A percentile compares a stretch with the other conserved stretches of the same genome.
These are phyloP conservation scores for Moesziomyces globuligerus DNA, from an alignment of 1,284 basidiomycete species.

Conservation along the genomic window DNA sequence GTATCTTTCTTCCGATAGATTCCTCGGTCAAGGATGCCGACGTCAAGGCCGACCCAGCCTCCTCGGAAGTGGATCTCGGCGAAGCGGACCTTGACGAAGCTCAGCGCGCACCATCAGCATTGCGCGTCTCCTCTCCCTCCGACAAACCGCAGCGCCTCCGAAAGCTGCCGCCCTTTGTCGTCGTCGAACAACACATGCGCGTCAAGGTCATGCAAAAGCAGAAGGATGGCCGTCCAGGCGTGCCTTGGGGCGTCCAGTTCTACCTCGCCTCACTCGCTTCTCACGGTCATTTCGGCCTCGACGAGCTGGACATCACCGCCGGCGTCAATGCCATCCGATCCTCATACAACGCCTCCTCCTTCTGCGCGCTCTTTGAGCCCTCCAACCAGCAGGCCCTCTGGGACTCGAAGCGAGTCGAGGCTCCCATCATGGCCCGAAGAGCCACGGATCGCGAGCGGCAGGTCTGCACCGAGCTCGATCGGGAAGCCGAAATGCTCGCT, in stretches of 20 bases:
- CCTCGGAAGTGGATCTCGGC: too few species aligned
- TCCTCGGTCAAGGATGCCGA: background rate
- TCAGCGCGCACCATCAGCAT: too few species aligned
- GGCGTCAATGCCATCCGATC: conserved; percentile 27
- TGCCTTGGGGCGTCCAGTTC: conserved; percentile 35
- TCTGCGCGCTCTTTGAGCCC: conserved; percentile 15
- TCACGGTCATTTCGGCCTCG: conserved; percentile 8
- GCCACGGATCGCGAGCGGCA: conserved; percentile 18
- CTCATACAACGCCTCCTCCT: conserved; percentile 8
- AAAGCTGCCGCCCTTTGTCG: conserved; percentile 10
- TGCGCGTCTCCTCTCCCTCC: too few species aligned
- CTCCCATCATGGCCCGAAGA: conserved; percentile 12
- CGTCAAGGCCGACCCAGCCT: conserved; percentile 2
- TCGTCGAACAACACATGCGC: conserved; percentile 10
- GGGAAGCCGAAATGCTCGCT: conserved; percentile 16
- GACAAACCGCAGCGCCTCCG: too few species aligned
- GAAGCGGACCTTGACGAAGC: too few species aligned
- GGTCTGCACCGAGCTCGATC: conserved; percentile 28
- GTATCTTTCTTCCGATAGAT: conserved; percentile 15
- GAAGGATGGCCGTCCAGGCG: conserved; percentile 8
- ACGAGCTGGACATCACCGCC: conserved; percentile 11
- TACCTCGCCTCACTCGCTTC: conserved; percentile 33
- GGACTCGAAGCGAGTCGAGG: conserved; percentile 1
- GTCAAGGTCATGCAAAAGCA: conserved; percentile 19
- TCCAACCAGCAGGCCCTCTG: conserved; percentile 19